Evolutionary conservation across 345 rosid genomes (phyloP), one percentile per base, ranked within the genome.

Genomic region (Lepidium sativum): DNA sequence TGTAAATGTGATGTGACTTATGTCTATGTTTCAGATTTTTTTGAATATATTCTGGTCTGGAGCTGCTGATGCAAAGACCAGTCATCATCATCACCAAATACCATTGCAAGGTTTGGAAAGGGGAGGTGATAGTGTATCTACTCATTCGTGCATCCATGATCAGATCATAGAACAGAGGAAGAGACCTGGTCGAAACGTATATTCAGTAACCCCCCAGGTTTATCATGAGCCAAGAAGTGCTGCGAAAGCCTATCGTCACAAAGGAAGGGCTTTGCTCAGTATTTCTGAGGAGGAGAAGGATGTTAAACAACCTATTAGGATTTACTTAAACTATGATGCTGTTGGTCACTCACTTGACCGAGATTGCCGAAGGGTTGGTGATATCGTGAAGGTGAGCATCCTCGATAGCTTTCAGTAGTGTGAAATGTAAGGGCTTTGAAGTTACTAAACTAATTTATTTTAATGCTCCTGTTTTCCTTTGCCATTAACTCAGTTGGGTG

Each of bases 61-160:
- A 76, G 83, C 75, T 73, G 69, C 70, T 47, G 66, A 68, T 33
- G 90, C 79, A 0, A 78, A 77, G 41, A 49, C 58, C 18, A 70
- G 42, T 50, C 55, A 54, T 54, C 84, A 71, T 40, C 82, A 67
- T 49, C 68, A 70, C 45, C 81, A 63, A 11, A 37, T 54, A 40
- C 84, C 56, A 43, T 53, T 75, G 76, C 75, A 69, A 42, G 81
- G 67, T 62, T 37, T 64, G 43, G 85, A 76, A 48, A 73, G 75
- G 61, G 84, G 76, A 70, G 73, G 54, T 59, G 80, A 75, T 41
- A 73, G 70, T 27, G 56, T 90, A 49, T 67, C 67, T 13, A 80
- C 95, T 12, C 99, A 94, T 76, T 94, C 99, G 8, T 94, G 99
- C 38, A 94, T 94, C 33, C 99, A 94, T 72, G 99, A 85, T 74